Evolutionary conservation across 2,329 filamentous ascomycete species (phyloP), one percentile per base, ranked within the genome.

Genomic region (Trichoderma sp.): DNA sequence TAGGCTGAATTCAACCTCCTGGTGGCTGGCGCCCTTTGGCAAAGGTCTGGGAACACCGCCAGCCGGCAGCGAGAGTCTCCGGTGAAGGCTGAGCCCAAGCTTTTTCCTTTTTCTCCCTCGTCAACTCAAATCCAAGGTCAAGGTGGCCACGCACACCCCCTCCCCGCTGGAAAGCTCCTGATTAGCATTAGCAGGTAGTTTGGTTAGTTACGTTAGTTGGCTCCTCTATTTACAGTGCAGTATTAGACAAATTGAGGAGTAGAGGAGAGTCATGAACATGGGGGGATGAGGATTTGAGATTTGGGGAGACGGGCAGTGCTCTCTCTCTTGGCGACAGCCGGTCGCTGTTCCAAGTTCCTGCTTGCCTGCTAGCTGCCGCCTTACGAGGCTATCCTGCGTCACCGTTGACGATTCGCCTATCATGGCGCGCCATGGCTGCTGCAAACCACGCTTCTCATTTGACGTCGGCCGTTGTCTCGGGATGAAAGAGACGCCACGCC

Each of bases 391-490:
- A 58, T 65, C 68, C 28, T 59, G 15, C 28, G 17, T 62, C 55
- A 34, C 66, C 55, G 32, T 68, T 68, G 59, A 68, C 66, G 66
- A 61, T 68, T 68, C 66, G 66, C 66, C 66, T 68, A 50, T 68
- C 66, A 68, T 68, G 66, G 55, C 36, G 66, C 57, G 66, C 57
- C 34, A 28, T 68, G 66, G 66, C 66, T 68, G 26, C 50, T 47
- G 55, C 6, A 39, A 59, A 50, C 58, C 55, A 53, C 66, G 58
- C 15, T n/a, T 68, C 53, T 68, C 66, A 68, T 68, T 68, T 68
- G 66, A 68, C 66, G 66, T 68, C 66, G 66, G 66, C 66, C 66
- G 66, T 68, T 68, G 66, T 68, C 66, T 68, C 66, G 66, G 66
- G 66, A 68, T 66, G 66, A 68, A 68, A 62, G 66, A 50, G 39